Evolutionary conservation across 441 rosid genomes (phyloP), one percentile per base, ranked within the genome.

Genomic region (Corymbia citriodora): DNA sequence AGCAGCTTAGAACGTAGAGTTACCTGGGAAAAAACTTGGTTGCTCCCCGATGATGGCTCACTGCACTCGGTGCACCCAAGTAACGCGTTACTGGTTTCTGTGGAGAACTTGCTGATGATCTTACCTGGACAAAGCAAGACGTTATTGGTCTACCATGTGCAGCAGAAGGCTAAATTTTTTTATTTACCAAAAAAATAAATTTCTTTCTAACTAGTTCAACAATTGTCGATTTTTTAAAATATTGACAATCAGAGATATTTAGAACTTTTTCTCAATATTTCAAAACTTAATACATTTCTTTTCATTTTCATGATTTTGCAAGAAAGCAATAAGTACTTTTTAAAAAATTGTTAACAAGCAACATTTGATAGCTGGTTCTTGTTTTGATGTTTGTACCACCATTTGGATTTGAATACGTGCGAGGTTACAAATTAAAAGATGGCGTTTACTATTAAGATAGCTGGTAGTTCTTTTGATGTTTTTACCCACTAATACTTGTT

Each of bases 271-370:
- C 48, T 70, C 48, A 31, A 5, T 33, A 33, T 9, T 70, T 33
- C 23, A 18, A 70, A 33, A 4, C 25, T 33, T 18, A 70, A 33
- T 17, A 18, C 13, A 9, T 31, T 33, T n/a, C 33, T 33, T 17
- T 9, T 33, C 25, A 18, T 8, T 33, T 72, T 72, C 7, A 70
- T 5, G 4, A 70, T 33, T 33, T 33, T 7, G 1, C 36, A 9
- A 17, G 19, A 31, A 31, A 31, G 13, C 23, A 70, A 70, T 70
- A 16, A 4, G 36, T 15, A 3, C 0, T 25, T 25, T 25, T 55
- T 25, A 2, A 3, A 0, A 59, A 6, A 59, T 25, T 0, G 63
- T 5, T 12, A 59, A 59, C 14, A 59, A 25, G 11, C 27, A 59
- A 59, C 65, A 25, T 10, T 59, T 59, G 65, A 59, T 3, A 0